Conservation (phyloP, 768 basidiomycete genomes). For the Tricholoma terreum region DNA sequence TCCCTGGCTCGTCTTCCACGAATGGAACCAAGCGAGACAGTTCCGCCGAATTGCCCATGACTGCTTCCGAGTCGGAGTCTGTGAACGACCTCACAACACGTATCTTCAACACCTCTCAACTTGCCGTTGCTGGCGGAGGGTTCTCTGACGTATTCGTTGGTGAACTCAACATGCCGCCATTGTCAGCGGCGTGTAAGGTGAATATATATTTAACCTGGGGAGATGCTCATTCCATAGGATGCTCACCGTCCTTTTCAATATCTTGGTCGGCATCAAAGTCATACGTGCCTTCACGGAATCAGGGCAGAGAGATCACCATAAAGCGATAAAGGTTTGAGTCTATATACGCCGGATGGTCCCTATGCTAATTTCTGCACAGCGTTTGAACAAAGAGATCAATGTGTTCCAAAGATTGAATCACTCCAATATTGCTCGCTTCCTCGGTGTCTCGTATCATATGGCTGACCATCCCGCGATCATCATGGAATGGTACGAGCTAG, state of each 20-base stretch:
- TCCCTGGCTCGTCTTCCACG: no score
- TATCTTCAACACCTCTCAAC: conserved; percentile 21
- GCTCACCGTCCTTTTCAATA: background rate
- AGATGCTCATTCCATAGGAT: no score
- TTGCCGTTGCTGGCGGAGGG: conserved; percentile 42
- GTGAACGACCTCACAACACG: conserved; percentile 28
- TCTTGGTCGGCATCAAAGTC: background rate
- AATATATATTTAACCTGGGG: no score
- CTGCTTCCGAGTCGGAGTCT: conserved; percentile 30
- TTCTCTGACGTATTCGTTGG: conserved; percentile 50
- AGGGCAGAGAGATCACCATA: conserved; percentile 23
- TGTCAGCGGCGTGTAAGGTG: no score
- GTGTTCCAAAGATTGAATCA: conserved; percentile 49
- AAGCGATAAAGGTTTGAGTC: conserved; percentile 30
- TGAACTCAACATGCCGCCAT: conserved; percentile 26
- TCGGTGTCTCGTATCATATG: conserved; percentile 41
- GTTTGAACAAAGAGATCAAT: conserved; percentile 43
- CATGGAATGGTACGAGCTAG: conserved; percentile 47
- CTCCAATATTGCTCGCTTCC: conserved; percentile 43
- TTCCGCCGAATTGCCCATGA: no score
- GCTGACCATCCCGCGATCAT: conserved; percentile 35
- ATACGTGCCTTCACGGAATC: background rate
- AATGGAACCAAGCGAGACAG: no score
- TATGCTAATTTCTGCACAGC: no score
- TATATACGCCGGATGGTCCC: background rate